phyloP scores from a whole-genome alignment of 768 basidiomycete genomes.

The Suillus cothurnatus region DNA sequence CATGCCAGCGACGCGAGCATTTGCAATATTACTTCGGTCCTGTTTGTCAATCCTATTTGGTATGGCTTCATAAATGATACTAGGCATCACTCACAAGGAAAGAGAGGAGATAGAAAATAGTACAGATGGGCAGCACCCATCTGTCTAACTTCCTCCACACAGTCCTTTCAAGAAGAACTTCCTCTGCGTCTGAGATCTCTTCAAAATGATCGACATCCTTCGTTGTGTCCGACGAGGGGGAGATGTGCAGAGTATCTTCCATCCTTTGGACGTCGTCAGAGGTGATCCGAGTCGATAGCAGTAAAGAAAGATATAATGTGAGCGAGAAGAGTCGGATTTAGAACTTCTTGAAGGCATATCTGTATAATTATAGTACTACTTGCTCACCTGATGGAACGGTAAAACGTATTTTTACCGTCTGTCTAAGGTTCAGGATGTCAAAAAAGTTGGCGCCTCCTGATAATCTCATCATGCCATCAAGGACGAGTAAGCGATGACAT shows the following conservation, averaged over 20 bases:
- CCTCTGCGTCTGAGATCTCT: slow-evolving; percentile 19
- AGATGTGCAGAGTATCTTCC: slow-evolving; percentile 6
- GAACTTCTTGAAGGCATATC: not conserved
- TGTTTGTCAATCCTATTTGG: slow-evolving; percentile 10
- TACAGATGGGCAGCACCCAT: slow-evolving; percentile 49
- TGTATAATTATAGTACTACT: not conserved
- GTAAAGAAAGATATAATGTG: not conserved
- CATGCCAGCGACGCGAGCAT: slow-evolving; percentile 64
- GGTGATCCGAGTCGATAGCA: not conserved
- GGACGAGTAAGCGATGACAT: not conserved
- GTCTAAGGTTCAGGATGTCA: not conserved
- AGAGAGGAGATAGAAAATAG: slow-evolving; percentile 53
- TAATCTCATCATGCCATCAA: not conserved
- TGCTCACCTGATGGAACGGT: not conserved
- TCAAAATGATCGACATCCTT: slow-evolving; percentile 15
- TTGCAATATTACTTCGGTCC: slow-evolving; percentile 52
- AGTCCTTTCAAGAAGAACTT: slow-evolving; percentile 34
- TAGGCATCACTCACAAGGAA: slow-evolving; percentile 46
- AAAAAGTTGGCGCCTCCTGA: not conserved
- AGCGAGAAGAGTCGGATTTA: not conserved
- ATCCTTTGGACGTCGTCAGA: slow-evolving; percentile 5
- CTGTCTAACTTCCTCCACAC: slow-evolving; percentile 55
- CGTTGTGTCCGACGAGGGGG: slow-evolving; percentile 1
- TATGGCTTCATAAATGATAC: not conserved
- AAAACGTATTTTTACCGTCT: not conserved